Evolutionary conservation across 768 basidiomycete genomes (phyloP).

Genomic region (Suillus subaureus): DNA sequence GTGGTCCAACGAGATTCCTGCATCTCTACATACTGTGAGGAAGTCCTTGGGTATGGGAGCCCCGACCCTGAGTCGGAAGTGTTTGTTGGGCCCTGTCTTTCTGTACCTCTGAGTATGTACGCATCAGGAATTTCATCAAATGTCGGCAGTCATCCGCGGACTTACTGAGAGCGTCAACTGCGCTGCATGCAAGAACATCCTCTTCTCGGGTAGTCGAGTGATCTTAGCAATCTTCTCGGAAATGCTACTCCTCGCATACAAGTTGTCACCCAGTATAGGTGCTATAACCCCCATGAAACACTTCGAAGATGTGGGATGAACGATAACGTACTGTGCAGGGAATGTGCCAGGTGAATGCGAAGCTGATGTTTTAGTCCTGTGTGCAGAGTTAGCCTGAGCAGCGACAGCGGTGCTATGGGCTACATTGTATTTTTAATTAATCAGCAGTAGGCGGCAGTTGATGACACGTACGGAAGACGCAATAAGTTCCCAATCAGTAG

Average conservation of each 20-base stretch:
- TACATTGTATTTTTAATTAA: slow-evolving; percentile 32
- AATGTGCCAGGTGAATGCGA: slow-evolving; percentile 61
- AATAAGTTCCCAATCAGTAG: slow-evolving; percentile 57
- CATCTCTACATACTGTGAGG: slow-evolving; percentile 47
- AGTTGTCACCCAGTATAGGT: slow-evolving; percentile 64
- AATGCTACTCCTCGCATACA: slow-evolving; percentile 45
- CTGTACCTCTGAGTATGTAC: slow-evolving; percentile 48
- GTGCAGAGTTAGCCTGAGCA: slow-evolving; percentile 55
- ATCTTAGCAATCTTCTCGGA: slow-evolving; percentile 32
- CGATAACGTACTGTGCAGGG: slow-evolving; percentile 44
- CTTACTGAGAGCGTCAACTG: slow-evolving; percentile 58
- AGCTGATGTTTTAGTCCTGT: slow-evolving; percentile 76
- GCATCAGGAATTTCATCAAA: slow-evolving; percentile 8
- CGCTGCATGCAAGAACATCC: slow-evolving; percentile 65
- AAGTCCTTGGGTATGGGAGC: slow-evolving; percentile 65
- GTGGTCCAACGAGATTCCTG: slow-evolving; percentile 43
- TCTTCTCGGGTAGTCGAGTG: slow-evolving; percentile 42
- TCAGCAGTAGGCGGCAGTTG: not conserved
- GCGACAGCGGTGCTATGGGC: slow-evolving; percentile 51
- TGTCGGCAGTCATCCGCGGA: slow-evolving; percentile 8
- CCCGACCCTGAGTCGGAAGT: slow-evolving; percentile 52
- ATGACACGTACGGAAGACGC: slow-evolving; percentile 54
- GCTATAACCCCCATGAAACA: slow-evolving; percentile 38
- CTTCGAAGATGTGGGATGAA: slow-evolving; percentile 2
- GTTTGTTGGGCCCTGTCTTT: slow-evolving; percentile 44